Percentiles rank a stretch among this genome's conserved stretches.
phyloP scores from a whole-genome alignment of 345 rosid genomes.

The Lagerstroemia speciosa region DNA sequence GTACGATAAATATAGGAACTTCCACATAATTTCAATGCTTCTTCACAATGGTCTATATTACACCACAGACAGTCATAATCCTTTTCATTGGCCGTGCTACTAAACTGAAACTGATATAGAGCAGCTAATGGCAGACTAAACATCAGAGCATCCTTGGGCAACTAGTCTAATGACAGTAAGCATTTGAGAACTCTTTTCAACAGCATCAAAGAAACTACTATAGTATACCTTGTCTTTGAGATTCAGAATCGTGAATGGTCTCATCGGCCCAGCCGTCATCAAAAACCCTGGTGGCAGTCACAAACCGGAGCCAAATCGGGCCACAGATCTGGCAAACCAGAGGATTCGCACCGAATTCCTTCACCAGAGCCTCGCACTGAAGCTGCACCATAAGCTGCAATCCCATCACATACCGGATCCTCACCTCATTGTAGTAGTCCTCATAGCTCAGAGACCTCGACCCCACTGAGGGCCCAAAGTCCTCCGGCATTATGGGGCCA shows the following conservation, averaged over 20 bases:
- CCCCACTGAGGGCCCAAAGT: slow-evolving; percentile 27
- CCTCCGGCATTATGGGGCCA: slow-evolving; percentile 41
- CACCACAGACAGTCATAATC: not conserved
- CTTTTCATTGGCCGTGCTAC: not conserved
- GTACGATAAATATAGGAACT: not conserved
- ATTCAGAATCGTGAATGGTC: slow-evolving; percentile 43
- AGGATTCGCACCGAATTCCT: slow-evolving; percentile 44
- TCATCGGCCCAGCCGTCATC: slow-evolving; percentile 56
- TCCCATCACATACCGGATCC: slow-evolving; percentile 62
- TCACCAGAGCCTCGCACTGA: slow-evolving; percentile 68
- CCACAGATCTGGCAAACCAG: slow-evolving; percentile 53
- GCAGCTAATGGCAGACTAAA: not conserved
- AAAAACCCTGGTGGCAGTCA: slow-evolving; percentile 41
- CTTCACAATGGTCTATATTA: not conserved
- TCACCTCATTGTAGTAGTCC: slow-evolving; percentile 53
- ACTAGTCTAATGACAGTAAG: not conserved
- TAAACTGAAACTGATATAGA: not conserved
- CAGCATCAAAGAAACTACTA: not conserved
- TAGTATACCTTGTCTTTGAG: slow-evolving; percentile 25
- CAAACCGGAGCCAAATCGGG: slow-evolving; percentile 44
- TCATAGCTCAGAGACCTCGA: slow-evolving; percentile 26
- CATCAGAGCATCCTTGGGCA: not conserved
- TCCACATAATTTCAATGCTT: not conserved
- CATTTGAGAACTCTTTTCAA: not conserved
- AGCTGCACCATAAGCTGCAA: slow-evolving; percentile 55